These are phyloP conservation scores for Platanthera guangdongensis DNA, from an alignment of 106 monocot genomes.

Conservation along the genomic window DNA sequence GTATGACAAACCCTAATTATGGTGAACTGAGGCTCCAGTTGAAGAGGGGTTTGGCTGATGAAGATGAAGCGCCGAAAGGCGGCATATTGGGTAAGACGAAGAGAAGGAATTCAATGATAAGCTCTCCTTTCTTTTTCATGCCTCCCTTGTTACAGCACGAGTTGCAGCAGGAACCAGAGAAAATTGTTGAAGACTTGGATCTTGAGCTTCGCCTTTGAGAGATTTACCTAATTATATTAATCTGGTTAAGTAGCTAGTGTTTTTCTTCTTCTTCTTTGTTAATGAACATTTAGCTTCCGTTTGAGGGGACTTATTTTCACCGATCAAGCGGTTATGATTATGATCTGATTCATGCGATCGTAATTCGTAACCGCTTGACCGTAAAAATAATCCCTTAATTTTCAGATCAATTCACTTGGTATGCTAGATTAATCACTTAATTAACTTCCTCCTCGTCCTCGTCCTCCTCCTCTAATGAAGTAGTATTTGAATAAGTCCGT, in stretches of 20 bases:
- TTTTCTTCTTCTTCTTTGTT: background rate
- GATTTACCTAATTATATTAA: slow-evolving; percentile 18
- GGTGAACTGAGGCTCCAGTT: slow-evolving; percentile 10
- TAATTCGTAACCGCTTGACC: no score
- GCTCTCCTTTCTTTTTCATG: background rate
- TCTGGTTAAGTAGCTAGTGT: slow-evolving; percentile 6
- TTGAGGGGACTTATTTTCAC: no score
- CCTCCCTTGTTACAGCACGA: background rate
- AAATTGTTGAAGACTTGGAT: slow-evolving; percentile 37
- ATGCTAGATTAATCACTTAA: background rate
- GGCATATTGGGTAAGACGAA: slow-evolving; percentile 17
- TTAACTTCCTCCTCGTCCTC: no score
- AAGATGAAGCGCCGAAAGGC: slow-evolving; percentile 5
- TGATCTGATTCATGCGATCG: no score
- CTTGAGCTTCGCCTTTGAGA: slow-evolving; percentile 63
- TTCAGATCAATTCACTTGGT: background rate
- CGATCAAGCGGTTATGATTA: no score
- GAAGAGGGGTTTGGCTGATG: slow-evolving; percentile 12
- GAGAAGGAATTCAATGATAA: slow-evolving; percentile 3
- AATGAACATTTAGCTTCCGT: background rate
- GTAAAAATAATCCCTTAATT: no score
- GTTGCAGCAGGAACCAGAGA: background rate
- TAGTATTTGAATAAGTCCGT: no score
- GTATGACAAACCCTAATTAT: slow-evolving; percentile 9
- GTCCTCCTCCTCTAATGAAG: no score